Evolutionary conservation across 2,329 filamentous ascomycete genomes (phyloP).

Genomic region (Sclerotinia subarctica): DNA sequence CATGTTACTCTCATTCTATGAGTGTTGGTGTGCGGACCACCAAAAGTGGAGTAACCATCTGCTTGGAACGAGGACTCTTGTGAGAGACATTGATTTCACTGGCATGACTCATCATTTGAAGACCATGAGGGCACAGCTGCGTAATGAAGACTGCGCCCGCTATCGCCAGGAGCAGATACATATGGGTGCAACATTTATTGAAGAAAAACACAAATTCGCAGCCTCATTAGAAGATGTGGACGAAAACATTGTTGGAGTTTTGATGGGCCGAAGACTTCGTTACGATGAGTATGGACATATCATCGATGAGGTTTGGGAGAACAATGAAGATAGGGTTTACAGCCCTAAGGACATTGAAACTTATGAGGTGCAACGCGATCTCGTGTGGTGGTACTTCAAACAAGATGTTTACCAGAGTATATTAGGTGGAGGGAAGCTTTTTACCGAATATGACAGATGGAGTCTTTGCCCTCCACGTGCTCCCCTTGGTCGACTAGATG

Average conservation of each 20-base stretch:
- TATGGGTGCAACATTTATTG: conserved; percentile 17
- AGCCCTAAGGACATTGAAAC: conserved; percentile 64
- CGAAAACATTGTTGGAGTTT: conserved; percentile 53
- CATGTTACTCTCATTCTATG: conserved; percentile 83
- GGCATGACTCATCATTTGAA: conserved; percentile 70
- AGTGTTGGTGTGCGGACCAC: conserved; percentile 92
- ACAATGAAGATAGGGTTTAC: conserved; percentile 26
- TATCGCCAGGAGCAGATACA: conserved; percentile 18
- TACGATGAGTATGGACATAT: conserved; percentile 57
- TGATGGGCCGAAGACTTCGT: conserved; percentile 55
- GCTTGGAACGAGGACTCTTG: conserved; percentile 75
- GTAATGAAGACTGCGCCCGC: conserved; percentile 23
- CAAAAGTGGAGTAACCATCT: conserved; percentile 94
- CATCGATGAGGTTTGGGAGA: conserved; percentile 26
- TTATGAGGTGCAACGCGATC: conserved; percentile 77
- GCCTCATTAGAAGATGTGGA: conserved; percentile 47
- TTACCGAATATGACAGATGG: conserved; percentile 77
- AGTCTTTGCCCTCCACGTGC: conserved; percentile 84
- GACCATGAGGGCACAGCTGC: conserved; percentile 50
- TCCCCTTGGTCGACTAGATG: conserved; percentile 71
- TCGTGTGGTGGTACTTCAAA: conserved; percentile 96
- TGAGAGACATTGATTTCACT: conserved; percentile 77
- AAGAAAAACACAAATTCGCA: conserved; percentile 26
- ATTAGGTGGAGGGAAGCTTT: conserved; percentile 76
- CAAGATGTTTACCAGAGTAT: conserved; percentile 92